Evolutionary conservation across 164 flowering plant species (phyloP).

Genomic region (Annona cherimola): DNA sequence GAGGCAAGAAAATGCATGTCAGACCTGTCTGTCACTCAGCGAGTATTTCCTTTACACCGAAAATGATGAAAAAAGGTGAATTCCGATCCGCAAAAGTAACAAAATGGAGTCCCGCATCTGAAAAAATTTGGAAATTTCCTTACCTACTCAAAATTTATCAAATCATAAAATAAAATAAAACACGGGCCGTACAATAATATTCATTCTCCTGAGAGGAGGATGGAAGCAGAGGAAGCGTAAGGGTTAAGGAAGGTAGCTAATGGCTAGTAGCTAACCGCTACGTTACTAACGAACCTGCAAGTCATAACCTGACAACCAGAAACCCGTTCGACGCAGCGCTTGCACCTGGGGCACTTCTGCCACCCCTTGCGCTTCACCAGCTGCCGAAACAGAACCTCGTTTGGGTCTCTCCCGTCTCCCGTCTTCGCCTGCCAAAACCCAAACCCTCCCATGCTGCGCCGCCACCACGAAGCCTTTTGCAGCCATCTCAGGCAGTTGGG

Average conservation of each 20-base stretch:
- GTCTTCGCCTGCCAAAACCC: neutral
- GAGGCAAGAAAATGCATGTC: too few relatives aligned
- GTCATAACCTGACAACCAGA: constrained; percentile 30
- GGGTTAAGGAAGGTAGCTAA: too few relatives aligned
- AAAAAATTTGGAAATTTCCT: too few relatives aligned
- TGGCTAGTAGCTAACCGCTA: too few relatives aligned
- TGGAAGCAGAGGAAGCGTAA: too few relatives aligned
- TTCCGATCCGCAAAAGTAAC: neutral
- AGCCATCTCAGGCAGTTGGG: constrained; percentile 33
- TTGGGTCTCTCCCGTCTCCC: constrained; percentile 1
- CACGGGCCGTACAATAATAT: too few relatives aligned
- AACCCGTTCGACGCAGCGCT: constrained; percentile 32
- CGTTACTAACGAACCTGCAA: constrained; percentile 33
- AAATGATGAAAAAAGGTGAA: neutral
- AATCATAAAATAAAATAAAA: too few relatives aligned
- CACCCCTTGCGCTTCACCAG: constrained; percentile 37
- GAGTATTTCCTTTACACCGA: neutral
- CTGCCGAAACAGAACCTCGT: constrained; percentile 26
- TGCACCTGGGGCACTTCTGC: constrained; percentile 45
- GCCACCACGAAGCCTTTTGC: neutral
- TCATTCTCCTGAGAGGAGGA: too few relatives aligned
- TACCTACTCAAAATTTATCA: too few relatives aligned
- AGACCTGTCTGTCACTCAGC: too few relatives aligned
- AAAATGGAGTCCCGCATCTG: neutral
- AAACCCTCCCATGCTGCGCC: constrained; percentile 37